A percentile compares a stretch with the other conserved stretches of the same genome.
phyloP scores from a whole-genome alignment of 805 yeast genomes.

The Metschnikowia bowlesiae region DNA sequence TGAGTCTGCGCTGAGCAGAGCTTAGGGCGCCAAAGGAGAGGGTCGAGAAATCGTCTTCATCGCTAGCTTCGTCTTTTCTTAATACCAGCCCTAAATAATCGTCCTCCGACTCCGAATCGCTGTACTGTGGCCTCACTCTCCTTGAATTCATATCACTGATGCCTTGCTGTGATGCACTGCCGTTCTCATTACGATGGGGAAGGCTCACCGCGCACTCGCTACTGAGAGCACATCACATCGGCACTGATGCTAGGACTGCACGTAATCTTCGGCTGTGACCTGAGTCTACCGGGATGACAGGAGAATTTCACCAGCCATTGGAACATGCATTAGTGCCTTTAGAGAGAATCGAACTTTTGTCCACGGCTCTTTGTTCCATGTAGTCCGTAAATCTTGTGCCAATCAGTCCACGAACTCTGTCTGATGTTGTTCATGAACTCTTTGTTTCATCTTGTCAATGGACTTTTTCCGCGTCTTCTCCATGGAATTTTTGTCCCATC shows the following conservation, averaged over 20 bases:
- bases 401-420: no score
- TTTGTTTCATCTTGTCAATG: no score
- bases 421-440: no score
- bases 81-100: slow-evolving; percentile 17
- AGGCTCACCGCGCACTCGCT: slow-evolving; percentile 1
- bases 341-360: no score
- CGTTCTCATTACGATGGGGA: slow-evolving; percentile 1
- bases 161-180: background rate
- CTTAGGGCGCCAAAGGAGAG: slow-evolving; percentile 65
- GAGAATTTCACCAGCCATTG: no score
- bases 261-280: no score
- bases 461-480: no score
- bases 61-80: slow-evolving; percentile 11
- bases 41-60: slow-evolving; percentile 44
- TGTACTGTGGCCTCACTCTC: slow-evolving; percentile 10
- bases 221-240: background rate
- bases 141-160: slow-evolving; percentile 2
- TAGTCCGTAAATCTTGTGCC: no score
- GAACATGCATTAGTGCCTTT: no score
- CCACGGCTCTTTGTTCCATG: no score
- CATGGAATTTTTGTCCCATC: no score
- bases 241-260: background rate
- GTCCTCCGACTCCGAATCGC: slow-evolving; percentile 17
- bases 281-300: no score
- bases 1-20: slow-evolving; percentile 51